Evolutionary conservation across 2,329 filamentous ascomycete species (phyloP), one percentile per base, ranked within the genome.

Genomic region (Arthrobotrys musiformis): DNA sequence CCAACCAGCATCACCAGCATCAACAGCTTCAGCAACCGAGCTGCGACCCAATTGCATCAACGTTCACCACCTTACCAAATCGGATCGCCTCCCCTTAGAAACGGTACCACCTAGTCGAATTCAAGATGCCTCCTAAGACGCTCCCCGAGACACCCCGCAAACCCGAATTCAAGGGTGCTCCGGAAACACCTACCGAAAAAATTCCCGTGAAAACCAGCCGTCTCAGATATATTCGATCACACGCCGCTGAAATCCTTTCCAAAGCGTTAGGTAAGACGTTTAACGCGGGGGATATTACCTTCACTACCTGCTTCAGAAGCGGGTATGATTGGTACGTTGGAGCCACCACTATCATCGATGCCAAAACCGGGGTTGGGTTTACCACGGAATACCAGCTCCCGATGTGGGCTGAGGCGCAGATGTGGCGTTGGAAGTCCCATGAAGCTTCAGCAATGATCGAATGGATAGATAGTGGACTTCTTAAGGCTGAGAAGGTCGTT

Each of bases 241-340:
- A 30, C 11, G 64, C 72, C 35, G 64, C 64, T 22, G 7, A n/a
- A 2, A 8, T 44, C 0, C 72, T 76, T 15, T 70, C 58, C 7
- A 8, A 30, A 28, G n/a, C 33, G 9, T 26, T 70, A 0, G 48
- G 58, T 11, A 58, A 19, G 7, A n/a, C 26, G 1, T 7, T 70
- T n/a, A 30, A 28, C 8, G 7, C 37, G 6, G 11, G 22, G 3
- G 50, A 60, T 7, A 40, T 76, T 11, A 42, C 7, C 4, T 76
- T 76, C 50, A 76, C 58, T 15, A 11, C 11, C 0, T 6, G 40
- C 9, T 26, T 17, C 22, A 22, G 8, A 76, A 42, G 37, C n/a
- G 64, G 58, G 8, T 76, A 76, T 22, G 26, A 58, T n/a, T 76
- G 64, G 72, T 70, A 54, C 17, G 48, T 70, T 5, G 8, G 13